Percentiles rank a stretch among this genome's conserved stretches.
Conservation (phyloP, 768 basidiomycete genomes). For the Saitozyma podzolica region DNA sequence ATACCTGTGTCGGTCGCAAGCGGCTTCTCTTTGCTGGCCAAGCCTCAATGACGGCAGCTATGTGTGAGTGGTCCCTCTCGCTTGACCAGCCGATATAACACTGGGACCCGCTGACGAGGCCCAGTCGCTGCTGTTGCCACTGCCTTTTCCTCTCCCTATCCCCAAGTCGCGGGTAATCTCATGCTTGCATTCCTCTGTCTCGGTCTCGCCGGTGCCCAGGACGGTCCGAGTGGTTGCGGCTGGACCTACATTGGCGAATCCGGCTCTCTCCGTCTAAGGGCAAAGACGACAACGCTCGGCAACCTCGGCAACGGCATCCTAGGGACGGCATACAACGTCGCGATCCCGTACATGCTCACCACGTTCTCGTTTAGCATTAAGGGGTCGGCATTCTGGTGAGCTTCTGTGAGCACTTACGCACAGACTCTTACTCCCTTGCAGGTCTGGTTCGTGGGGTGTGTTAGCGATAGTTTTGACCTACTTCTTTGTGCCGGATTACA, state of each 20-base stretch:
- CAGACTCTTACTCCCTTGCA: too few species aligned
- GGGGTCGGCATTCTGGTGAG: neutral
- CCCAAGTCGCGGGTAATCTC: neutral
- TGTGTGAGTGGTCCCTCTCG: too few species aligned
- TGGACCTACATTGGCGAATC: neutral
- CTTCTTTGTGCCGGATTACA: too few species aligned
- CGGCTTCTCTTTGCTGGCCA: too few species aligned
- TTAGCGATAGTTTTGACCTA: too few species aligned
- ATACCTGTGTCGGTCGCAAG: too few species aligned
- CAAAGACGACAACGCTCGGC: neutral
- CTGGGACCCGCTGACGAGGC: neutral
- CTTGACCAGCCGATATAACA: too few species aligned
- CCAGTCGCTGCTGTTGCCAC: neutral
- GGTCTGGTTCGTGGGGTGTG: too few species aligned
- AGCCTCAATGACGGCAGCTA: too few species aligned
- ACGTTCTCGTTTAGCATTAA: neutral
- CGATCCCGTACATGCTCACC: neutral
- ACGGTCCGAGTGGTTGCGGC: neutral
- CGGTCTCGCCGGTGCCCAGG: neutral
- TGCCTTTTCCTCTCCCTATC: neutral
- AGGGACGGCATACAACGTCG: neutral
- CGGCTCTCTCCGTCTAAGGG: neutral
- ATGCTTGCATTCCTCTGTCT: neutral
- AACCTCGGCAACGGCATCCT: neutral
- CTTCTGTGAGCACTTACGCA: too few species aligned